Base-by-base conservation (phyloP, 23 red algal species). In the Agarophyton chilense region DNA sequence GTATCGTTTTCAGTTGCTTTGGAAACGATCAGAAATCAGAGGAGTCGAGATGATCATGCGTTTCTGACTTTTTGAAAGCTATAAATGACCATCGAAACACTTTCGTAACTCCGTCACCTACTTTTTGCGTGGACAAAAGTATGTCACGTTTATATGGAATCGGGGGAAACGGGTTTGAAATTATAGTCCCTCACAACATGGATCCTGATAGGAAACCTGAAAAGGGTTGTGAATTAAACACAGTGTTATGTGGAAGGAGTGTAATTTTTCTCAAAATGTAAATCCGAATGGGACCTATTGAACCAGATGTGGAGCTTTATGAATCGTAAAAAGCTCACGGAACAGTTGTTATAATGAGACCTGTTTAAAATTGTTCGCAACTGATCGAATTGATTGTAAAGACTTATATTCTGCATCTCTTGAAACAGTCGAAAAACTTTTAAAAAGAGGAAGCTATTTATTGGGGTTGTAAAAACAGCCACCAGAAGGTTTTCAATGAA, bases 61-160 rank as follows among this genome's bases (percentile, higher is more conserved):
- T 47, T 9, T 6, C 44, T 12, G 68, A 74, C 21, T 74, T 74
- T 47, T 5, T 74, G 34, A 74, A 74, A 38, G 36, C 68, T 4
- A 7, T 74, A 5, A 35, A 74, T 39, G 28, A 74, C 9, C 68
- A 74, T 74, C 68, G 68, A 5, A 5, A 19, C 8, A 36, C 42
- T 22, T 74, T 21, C 21, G 68, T 74, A 6, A 74, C 68, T 6
- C 68, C 34, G 34, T 74, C 68, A 4, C 6, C 41, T 22, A 5
- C 42, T 47, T 22, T 74, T 9, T 74, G 68, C 34, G 68, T 74
- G 5, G 68, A 74, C 68, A n/a, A 74, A 47, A 38, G 42, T 8
- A 74, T 74, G 68, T 74, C 68, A 74, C 68, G 34, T 8, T 74
- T 22, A 24, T 74, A 74, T 24, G 68, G 68, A 34, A 7, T 74